Evolutionary conservation across 2,329 filamentous ascomycete species (phyloP).

Genomic region (Dactylonectria estremocensis): DNA sequence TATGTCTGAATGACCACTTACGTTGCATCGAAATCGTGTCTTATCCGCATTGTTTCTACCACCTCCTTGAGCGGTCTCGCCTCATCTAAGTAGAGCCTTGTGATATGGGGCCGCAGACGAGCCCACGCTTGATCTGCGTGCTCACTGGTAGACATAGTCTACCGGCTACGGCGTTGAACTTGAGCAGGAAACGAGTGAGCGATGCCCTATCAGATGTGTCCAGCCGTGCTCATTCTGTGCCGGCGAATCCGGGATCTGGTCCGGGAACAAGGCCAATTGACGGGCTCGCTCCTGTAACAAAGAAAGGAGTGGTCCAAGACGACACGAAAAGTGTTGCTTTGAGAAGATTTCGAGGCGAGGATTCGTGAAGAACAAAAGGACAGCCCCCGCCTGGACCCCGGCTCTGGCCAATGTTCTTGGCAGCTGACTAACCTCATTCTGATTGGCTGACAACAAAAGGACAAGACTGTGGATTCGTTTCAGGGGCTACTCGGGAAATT

Average conservation of each 20-base stretch:
- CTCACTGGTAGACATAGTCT: background rate
- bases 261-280: background rate
- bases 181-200: background rate
- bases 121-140: background rate
- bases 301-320: background rate
- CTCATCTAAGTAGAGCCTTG: conserved; percentile 2
- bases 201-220: too few species aligned
- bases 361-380: conserved; percentile 15
- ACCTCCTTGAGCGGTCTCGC: conserved; percentile 1
- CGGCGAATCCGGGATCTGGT: background rate
- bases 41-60: background rate
- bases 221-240: too few species aligned
- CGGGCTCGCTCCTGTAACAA: background rate
- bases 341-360: background rate
- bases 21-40: conserved; percentile 3
- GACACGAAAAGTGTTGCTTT: background rate
- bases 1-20: background rate
- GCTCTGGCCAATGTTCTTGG: background rate
- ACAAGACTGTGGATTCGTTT: background rate
- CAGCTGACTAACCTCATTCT: background rate
- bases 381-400: background rate
- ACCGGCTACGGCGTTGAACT: background rate
- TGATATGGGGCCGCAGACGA: conserved; percentile 1
- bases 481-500: too few species aligned
- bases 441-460: conserved; percentile 5